Conservation (phyloP, 164 flowering plant species). For the Brasenia schreberi region DNA sequence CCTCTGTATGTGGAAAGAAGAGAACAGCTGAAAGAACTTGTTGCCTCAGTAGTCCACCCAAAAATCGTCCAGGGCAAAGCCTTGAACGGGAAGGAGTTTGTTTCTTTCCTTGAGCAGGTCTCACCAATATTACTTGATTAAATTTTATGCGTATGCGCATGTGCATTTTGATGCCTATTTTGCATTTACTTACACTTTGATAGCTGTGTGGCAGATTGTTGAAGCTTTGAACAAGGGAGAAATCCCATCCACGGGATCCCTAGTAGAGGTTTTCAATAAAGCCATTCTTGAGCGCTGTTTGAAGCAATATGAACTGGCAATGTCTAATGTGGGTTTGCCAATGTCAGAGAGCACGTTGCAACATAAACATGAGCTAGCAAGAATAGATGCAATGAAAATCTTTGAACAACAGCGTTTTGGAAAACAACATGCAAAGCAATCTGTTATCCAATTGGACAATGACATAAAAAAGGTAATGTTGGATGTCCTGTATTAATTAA, state of each 20-base stretch:
- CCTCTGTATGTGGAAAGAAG: constrained; percentile 63
- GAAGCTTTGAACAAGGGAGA: constrained; percentile 99
- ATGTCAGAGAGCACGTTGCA: constrained; percentile 41
- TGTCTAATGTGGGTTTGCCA: constrained; percentile 53
- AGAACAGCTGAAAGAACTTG: constrained; percentile 72
- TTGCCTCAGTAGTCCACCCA: constrained; percentile 63
- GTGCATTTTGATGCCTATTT: not conserved
- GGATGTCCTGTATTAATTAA: not conserved
- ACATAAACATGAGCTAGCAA: constrained; percentile 39
- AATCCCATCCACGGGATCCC: constrained; percentile 97
- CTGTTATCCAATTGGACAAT: constrained; percentile 54
- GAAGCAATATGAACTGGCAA: constrained; percentile 61
- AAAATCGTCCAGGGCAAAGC: constrained; percentile 92
- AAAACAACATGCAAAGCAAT: constrained; percentile 78
- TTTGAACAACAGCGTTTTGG: constrained; percentile 96
- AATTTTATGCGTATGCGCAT: not conserved
- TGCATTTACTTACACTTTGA: not conserved
- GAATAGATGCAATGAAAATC: constrained; percentile 37
- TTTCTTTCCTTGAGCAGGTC: constrained; percentile 86
- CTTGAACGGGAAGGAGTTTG: constrained; percentile 87
- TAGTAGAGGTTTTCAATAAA: constrained; percentile 94
- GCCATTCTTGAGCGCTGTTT: constrained; percentile 81
- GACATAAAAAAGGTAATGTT: constrained; percentile 51
- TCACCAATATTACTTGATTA: not conserved
- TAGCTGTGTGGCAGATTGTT: constrained; percentile 54